Evolutionary conservation across 768 basidiomycete genomes (phyloP), one percentile per base, ranked within the genome.

Genomic region (Lentinula detonsa): DNA sequence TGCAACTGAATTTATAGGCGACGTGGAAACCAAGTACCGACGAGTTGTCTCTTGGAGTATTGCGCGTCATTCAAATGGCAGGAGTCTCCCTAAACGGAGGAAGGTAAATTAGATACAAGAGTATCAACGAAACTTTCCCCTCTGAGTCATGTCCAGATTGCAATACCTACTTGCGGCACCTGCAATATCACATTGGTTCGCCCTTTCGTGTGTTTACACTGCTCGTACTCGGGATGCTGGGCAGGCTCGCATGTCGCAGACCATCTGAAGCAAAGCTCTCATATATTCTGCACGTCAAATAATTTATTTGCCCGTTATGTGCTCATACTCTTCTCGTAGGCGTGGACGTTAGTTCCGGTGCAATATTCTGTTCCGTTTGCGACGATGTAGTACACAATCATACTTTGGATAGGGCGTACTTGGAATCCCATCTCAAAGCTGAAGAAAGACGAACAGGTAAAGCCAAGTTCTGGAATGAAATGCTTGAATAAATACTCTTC

Each of bases 121-220:
- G 48, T 4, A 4, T 34, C 8, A n/a, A 11, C 16, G 33, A 33
- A 21, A 21, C 28, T 3, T 9, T 40, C 45, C 45, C 5, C 18
- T 63, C 35, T 58, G 59, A 48, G 23, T 42, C 37, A 45, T 16
- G 21, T 34, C 1, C 46, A 87, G 85, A 69, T 82, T 37, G 71
- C 87, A 4, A 75, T 79, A 16, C 91, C 91, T 10, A 72, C 78
- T 3, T 93, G 91, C 68, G 82, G 80, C 8, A 79, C 76, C 11
- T 93, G 91, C 67, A 72, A 74, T 8, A 55, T 77, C 1, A 67
- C 83, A 1, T 74, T 91, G 33, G 75, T 83, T 1, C 77, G 90
- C 23, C 88, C 91, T 0, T 85, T 88, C 66, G 85, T 81, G 3
- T 93, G 91, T 65, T 74, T 93, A 6, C 79, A 85, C n/a, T 93